These are phyloP conservation scores for Mycena rebaudengoi DNA, from an alignment of 768 basidiomycete genomes.

Conservation along the genomic window DNA sequence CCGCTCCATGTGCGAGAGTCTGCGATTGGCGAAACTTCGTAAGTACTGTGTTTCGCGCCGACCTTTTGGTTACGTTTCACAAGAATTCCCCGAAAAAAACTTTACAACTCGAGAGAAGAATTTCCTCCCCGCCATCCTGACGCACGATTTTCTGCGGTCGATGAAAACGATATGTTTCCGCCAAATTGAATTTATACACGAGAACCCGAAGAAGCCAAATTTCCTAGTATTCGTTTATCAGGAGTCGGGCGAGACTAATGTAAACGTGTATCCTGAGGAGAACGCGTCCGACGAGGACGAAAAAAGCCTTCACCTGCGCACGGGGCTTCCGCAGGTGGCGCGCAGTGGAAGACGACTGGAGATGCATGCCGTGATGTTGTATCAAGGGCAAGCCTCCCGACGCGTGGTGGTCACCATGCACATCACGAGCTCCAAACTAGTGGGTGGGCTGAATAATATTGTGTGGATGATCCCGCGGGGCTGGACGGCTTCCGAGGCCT, in stretches of 20 bases:
- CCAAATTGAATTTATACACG: not conserved
- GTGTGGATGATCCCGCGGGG: not conserved
- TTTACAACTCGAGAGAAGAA: not conserved
- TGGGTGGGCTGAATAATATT: not conserved
- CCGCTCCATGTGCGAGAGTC: not conserved
- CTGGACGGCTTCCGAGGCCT: not conserved
- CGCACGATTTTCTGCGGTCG: not conserved
- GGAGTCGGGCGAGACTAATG: not conserved
- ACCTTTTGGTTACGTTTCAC: not conserved
- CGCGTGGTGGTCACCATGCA: not conserved
- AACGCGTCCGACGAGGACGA: not conserved
- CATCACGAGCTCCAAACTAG: not conserved
- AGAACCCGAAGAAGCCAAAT: not conserved
- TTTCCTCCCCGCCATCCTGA: not conserved
- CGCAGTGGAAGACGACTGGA: not conserved
- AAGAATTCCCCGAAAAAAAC: not conserved
- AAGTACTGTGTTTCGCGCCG: not conserved
- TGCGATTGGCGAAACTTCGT: not conserved
- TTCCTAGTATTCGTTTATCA: not conserved
- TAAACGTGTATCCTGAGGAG: not conserved
- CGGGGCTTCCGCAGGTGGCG: not conserved
- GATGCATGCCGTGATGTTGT: not conserved
- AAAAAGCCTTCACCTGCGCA: not conserved
- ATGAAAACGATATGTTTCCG: not conserved
- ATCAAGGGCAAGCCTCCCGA: not conserved